A percentile compares a stretch with the other conserved stretches of the same genome.
Evolutionary conservation across 2,329 filamentous ascomycete genomes (phyloP).

Genomic region (Penicillium sp.): DNA sequence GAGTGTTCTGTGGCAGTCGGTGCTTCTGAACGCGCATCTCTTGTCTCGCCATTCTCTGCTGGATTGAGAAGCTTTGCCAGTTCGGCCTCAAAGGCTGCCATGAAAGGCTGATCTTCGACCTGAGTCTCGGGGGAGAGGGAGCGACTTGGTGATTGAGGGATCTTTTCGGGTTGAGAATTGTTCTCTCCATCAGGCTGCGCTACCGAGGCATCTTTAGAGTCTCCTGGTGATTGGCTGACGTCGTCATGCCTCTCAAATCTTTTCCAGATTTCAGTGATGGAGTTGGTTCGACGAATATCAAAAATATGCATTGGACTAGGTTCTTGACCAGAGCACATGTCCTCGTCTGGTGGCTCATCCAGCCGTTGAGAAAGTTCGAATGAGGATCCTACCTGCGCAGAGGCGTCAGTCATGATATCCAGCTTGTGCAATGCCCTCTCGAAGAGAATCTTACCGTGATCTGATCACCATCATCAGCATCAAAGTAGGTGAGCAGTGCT

Average conservation of each 20-base stretch:
- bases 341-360: slow-evolving; percentile 33
- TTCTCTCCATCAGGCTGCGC: slow-evolving; percentile 1
- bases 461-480: slow-evolving; percentile 46
- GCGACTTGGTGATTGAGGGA: slow-evolving; percentile 6
- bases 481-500: slow-evolving; percentile 40
- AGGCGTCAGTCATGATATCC: slow-evolving; percentile 10
- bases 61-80: slow-evolving; percentile 31
- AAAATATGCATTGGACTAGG: slow-evolving; percentile 40
- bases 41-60: slow-evolving; percentile 8
- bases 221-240: background rate
- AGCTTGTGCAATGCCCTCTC: too few relatives aligned
- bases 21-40: slow-evolving; percentile 8
- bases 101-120: slow-evolving; percentile 26
- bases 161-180: slow-evolving; percentile 8
- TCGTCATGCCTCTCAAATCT: slow-evolving; percentile 19
- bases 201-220: background rate
- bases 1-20: slow-evolving; percentile 8
- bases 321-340: slow-evolving; percentile 10
- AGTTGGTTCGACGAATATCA: slow-evolving; percentile 39
- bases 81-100: slow-evolving; percentile 38
- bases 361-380: slow-evolving; percentile 43
- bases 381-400: slow-evolving; percentile 40
- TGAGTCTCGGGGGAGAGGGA: slow-evolving; percentile 8
- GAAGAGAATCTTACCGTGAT: slow-evolving; percentile 36
- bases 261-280: slow-evolving; percentile 37